Conservation (phyloP, 2,329 filamentous ascomycete species). For the Calonectria henricotiae region DNA sequence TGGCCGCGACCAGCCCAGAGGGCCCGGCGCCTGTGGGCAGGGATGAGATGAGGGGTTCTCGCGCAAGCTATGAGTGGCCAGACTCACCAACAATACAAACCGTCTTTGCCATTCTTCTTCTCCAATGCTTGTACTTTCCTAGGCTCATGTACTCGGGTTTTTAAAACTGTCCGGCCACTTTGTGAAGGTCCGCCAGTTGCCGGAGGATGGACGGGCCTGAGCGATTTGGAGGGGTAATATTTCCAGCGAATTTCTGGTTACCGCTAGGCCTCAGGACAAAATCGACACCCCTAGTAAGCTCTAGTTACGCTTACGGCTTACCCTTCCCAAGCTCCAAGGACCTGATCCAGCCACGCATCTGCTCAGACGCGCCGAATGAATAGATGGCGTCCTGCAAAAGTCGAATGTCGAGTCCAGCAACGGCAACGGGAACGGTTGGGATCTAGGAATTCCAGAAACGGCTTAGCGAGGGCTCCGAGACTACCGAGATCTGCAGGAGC, state of each 20-base stretch:
- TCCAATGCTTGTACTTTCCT: conserved; percentile 35
- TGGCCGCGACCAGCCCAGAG: conserved; percentile 79
- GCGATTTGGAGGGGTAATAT: conserved; percentile 47
- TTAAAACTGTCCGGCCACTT: conserved; percentile 28
- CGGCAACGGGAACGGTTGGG: conserved; percentile 1
- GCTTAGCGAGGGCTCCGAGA: conserved; percentile 45
- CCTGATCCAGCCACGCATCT: not conserved
- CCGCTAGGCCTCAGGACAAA: conserved; percentile 5
- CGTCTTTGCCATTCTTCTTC: conserved; percentile 58
- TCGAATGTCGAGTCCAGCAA: not conserved
- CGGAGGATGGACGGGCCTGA: conserved; percentile 38
- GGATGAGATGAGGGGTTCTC: conserved; percentile 18
- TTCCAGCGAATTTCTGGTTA: not conserved
- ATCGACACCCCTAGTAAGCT: not conserved
- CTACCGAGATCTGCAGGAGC: conserved; percentile 41
- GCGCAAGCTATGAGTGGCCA: not conserved
- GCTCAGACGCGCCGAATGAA: conserved; percentile 1
- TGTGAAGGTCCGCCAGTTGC: conserved; percentile 27
- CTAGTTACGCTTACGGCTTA: not conserved
- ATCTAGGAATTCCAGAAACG: conserved; percentile 38
- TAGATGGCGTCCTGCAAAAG: not conserved
- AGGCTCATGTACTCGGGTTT: conserved; percentile 44
- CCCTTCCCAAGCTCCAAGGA: not conserved
- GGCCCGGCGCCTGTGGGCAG: conserved; percentile 74
- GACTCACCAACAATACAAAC: conserved; percentile 62